phyloP scores from a whole-genome alignment of 805 yeast species.

The Nakazawaea peltata region DNA sequence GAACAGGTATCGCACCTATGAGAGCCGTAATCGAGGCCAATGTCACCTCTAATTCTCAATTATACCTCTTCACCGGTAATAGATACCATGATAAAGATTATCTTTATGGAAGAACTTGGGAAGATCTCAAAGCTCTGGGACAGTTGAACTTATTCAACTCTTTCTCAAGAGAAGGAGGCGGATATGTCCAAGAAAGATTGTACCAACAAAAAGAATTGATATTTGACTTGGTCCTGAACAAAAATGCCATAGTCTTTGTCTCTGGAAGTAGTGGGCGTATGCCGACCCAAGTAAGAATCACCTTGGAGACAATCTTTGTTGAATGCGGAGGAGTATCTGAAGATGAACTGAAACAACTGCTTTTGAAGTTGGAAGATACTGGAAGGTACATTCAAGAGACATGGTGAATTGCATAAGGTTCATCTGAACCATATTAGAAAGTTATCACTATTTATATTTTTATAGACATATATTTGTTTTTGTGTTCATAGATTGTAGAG shows the following conservation, averaged over 20 bases:
- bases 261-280: slow-evolving; percentile 94
- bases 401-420: slow-evolving; percentile 43
- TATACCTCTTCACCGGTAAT: slow-evolving; percentile 69
- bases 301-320: slow-evolving; percentile 55
- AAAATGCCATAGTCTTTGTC: slow-evolving; percentile 59
- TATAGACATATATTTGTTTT: no score
- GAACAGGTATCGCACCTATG: slow-evolving; percentile 96
- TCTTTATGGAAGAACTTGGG: slow-evolving; percentile 53
- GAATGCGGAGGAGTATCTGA: slow-evolving; percentile 32
- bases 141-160: slow-evolving; percentile 29
- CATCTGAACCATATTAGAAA: not conserved
- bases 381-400: slow-evolving; percentile 81
- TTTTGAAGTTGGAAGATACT: slow-evolving; percentile 51
- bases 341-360: slow-evolving; percentile 39
- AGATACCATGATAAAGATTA: slow-evolving; percentile 60
- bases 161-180: slow-evolving; percentile 44
- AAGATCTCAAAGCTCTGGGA: slow-evolving; percentile 21
- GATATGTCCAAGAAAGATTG: slow-evolving; percentile 75
- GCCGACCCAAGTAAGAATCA: slow-evolving; percentile 86
- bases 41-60: slow-evolving; percentile 18
- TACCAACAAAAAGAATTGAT: slow-evolving; percentile 42
- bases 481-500: not conserved
- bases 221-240: slow-evolving; percentile 41
- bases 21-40: slow-evolving; percentile 51
- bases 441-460: no score